Percentiles rank a stretch among this genome's conserved stretches.
These are phyloP conservation scores for Trichoderma sp. DNA, from an alignment of 2,329 filamentous ascomycete species.

Conservation along the genomic window DNA sequence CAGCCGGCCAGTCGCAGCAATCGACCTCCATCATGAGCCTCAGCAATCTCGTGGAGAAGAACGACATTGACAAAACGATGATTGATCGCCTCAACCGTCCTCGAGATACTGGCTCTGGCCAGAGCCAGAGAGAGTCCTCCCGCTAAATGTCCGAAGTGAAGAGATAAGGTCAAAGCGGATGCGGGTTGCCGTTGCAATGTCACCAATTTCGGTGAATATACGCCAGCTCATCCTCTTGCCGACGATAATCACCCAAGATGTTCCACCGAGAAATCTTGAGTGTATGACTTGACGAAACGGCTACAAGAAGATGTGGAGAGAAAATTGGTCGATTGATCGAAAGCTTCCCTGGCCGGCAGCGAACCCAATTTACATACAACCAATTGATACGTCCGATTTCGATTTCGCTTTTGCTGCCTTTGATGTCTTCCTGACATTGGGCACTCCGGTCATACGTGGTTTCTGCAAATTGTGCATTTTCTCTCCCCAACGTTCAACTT, in stretches of 20 bases:
- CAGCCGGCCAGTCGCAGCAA: constrained; percentile 18
- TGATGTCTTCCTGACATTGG: not conserved
- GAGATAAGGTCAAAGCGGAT: not conserved
- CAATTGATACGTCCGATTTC: constrained; percentile 12
- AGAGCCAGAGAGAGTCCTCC: constrained; percentile 11
- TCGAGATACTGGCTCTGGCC: constrained; percentile 21
- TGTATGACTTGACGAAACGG: not conserved
- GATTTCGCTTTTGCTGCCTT: not conserved
- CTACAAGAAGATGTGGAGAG: not conserved
- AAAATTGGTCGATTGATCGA: not conserved
- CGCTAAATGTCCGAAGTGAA: constrained; percentile 13
- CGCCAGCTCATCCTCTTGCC: constrained; percentile 21
- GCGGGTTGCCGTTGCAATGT: not conserved
- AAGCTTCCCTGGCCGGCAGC: constrained; percentile 24
- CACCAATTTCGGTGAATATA: not conserved
- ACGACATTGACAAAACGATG: constrained; percentile 59
- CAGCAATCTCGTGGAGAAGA: constrained; percentile 53
- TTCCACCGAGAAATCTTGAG: not conserved
- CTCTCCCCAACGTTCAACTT: not conserved
- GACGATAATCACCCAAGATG: constrained; percentile 21
- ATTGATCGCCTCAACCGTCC: constrained; percentile 51
- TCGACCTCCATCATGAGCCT: constrained; percentile 53
- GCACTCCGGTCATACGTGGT: not conserved
- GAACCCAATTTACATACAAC: not conserved
- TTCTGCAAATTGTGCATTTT: not conserved